Base-by-base conservation (phyloP, 208 protist species). In the Herpetomonas samuelpessoai region DNA sequence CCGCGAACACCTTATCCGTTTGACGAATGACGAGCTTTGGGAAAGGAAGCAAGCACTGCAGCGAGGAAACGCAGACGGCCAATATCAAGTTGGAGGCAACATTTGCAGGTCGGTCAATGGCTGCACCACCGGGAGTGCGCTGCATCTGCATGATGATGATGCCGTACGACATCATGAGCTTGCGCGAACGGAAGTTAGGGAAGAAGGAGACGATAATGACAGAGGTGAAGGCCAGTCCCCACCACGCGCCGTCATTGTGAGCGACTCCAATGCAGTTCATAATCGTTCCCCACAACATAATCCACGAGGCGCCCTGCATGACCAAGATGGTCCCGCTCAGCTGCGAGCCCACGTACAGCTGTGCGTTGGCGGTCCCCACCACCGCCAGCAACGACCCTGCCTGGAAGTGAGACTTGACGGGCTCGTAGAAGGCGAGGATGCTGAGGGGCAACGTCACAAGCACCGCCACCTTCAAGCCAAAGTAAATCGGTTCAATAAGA, bases 101-200 rank as follows among this genome's bases (percentile, higher is more conserved):
- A 47, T 53, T 58, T 21, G 76, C 56, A 21, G 80, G 26, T 4
- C 53, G 24, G 46, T 57, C 21, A 3, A 65, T 14, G 24, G 39
- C 54, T 14, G 38, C 46, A 0, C 38, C 49, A 3, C 28, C 53
- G 0, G 28, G n/a, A 21, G 61, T 53, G 14, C 71, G 71, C 62
- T 76, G 29, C 39, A 81, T 61, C 48, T 81, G 74, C 76, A 77
- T 86, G 27, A 81, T 57, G 39, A 88, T 57, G 7, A 76, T 18
- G 21, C 56, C 71, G 61, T 74, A 74, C 28, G 62, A 35, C 48
- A 83, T 79, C 45, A 79, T 54, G 9, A 74, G 18, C 6, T 64
- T 62, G 4, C 50, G 63, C 19, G 66, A 65, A 25, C 70, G 71
- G 27, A 81, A 52, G 47, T 74, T 69, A 0, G 72, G 68, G 60